Evolutionary conservation across 495 filamentous ascomycete genomes (phyloP).

Genomic region (Aspergillus baeticus): DNA sequence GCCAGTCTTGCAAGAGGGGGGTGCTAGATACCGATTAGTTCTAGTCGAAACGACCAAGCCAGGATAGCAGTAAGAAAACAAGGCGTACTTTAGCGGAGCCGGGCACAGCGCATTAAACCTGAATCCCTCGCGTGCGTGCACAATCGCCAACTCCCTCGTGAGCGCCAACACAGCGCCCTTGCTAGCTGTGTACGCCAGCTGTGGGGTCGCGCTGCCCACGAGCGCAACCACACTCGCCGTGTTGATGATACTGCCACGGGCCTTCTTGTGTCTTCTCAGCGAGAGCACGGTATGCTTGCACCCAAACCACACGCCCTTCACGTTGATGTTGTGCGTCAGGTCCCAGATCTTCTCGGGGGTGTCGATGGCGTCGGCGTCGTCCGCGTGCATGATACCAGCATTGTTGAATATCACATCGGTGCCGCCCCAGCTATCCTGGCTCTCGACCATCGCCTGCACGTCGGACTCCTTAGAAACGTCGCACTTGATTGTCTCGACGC

Average conservation of each 20-base stretch:
- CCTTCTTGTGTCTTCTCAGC: conserved; percentile 78
- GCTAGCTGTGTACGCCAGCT: conserved; percentile 91
- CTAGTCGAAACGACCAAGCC: background rate
- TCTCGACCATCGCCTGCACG: conserved; percentile 67
- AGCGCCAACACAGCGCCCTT: conserved; percentile 92
- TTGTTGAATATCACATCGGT: conserved; percentile 98
- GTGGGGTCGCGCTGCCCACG: conserved; percentile 90
- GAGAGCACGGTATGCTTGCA: conserved; percentile 88
- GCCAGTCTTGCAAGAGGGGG: conserved; percentile 88
- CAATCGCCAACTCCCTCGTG: conserved; percentile 78
- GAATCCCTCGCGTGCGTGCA: conserved; percentile 80
- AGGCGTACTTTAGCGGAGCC: conserved; percentile 75
- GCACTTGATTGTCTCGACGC: conserved; percentile 36
- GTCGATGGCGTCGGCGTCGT: conserved; percentile 80
- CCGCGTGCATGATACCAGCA: conserved; percentile 93
- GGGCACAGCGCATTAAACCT: conserved; percentile 92
- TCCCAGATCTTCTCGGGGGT: conserved; percentile 95
- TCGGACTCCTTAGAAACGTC: conserved; percentile 73
- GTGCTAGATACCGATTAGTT: conserved; percentile 44
- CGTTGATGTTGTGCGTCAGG: conserved; percentile 89
- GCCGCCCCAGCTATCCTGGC: conserved; percentile 83
- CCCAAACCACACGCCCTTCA: conserved; percentile 98
- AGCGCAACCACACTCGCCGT: conserved; percentile 91
- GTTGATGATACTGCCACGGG: conserved; percentile 82
- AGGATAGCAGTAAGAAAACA: background rate